Base-by-base conservation (phyloP, 768 basidiomycete genomes). In the Boletus rubropictus region DNA sequence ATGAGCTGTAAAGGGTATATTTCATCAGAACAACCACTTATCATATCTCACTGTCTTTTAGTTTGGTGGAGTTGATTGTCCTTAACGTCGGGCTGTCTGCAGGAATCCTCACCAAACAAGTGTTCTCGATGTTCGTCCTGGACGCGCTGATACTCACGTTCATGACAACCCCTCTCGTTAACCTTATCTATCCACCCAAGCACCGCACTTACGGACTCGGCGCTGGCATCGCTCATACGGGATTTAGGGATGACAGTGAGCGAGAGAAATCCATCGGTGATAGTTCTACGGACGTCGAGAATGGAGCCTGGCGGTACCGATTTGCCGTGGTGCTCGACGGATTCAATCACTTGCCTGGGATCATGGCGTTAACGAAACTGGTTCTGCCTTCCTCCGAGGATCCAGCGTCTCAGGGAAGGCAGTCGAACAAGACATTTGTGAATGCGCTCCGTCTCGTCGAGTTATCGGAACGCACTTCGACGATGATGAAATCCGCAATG, bases 91-190 rank as follows among this genome's bases (percentile, higher is more conserved):
- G 95, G 2, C 70, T 94, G 11, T 71, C 75, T 2, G 91, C 89
- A 5, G 76, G 77, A 0, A 93, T 95, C 52, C 73, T 98, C 39
- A 76, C 81, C 1, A 73, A 72, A 70, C 75, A 77, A 14, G 86
- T 96, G 11, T 95, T 97, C 71, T 89, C 90, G 1, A 97, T 96
- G 90, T 94, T 97, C 57, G 94, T 97, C 21, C 69, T 97, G 21
- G 86, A 88, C 57, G 84, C 89, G 0, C 68, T 93, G 41, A 63
- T 86, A 20, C 72, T 96, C 41, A 95, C 94, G 0, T 91, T 87
- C 69, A 79, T 89, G 76, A 94, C 92, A 0, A 91, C 89, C 0
- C 89, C 89, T 3, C 73, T 83, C 33, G 86, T 89, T 28, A 75
- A 77, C 5, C 54, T 69, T 28, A 65, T 89, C 4, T 90, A 90